phyloP scores from a whole-genome alignment of 2,329 filamentous ascomycete species.

The Xylariales sp. region DNA sequence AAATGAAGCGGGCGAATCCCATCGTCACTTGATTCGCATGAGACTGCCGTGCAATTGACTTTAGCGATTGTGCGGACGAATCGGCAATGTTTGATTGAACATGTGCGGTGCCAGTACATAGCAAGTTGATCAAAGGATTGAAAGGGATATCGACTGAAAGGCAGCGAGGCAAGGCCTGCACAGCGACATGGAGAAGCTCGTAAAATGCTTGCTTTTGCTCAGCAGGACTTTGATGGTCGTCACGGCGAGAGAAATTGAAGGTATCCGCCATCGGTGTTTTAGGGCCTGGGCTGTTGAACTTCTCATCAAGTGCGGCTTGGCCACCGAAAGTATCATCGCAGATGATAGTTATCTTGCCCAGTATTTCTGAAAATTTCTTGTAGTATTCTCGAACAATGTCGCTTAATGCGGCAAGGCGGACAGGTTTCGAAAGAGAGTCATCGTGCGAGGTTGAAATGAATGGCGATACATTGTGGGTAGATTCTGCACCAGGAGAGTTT shows the following conservation, averaged over 20 bases:
- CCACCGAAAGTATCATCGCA: slow-evolving; percentile 97
- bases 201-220: slow-evolving; percentile 95
- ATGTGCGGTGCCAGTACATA: slow-evolving; percentile 96
- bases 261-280: slow-evolving; percentile 95
- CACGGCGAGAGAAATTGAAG: slow-evolving; percentile 82
- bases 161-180: slow-evolving; percentile 92
- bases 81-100: slow-evolving; percentile 87
- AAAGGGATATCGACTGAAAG: slow-evolving; percentile 87
- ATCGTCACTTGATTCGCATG: slow-evolving; percentile 95
- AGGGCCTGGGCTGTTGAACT: slow-evolving; percentile 79
- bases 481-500: slow-evolving; percentile 45
- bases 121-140: slow-evolving; percentile 86
- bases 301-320: slow-evolving; percentile 91
- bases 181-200: slow-evolving; percentile 89
- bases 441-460: slow-evolving; percentile 36
- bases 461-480: slow-evolving; percentile 23
- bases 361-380: slow-evolving; percentile 84
- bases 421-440: slow-evolving; percentile 63
- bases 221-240: slow-evolving; percentile 66
- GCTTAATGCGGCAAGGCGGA: slow-evolving; percentile 58
- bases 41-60: slow-evolving; percentile 89
- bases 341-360: slow-evolving; percentile 92
- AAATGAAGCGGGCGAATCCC: slow-evolving; percentile 95
- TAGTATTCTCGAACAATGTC: slow-evolving; percentile 84
- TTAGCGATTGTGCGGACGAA: slow-evolving; percentile 88